phyloP scores from a whole-genome alignment of 768 basidiomycete genomes.

The Pholiota conissans region DNA sequence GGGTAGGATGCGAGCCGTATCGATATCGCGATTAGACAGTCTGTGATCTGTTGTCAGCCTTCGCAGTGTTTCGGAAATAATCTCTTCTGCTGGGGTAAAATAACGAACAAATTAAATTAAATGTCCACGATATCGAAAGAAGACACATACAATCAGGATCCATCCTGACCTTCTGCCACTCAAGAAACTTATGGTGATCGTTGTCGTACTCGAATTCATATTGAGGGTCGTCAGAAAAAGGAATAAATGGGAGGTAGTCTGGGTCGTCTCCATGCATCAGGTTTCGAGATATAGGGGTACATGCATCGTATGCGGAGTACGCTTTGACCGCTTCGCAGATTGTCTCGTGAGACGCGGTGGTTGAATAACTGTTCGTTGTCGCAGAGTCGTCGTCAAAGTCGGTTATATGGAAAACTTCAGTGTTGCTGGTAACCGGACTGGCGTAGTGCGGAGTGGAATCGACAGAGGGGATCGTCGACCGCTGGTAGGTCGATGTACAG shows the following conservation, averaged over 20 bases:
- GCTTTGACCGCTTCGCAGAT: background rate
- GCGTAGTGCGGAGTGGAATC: background rate
- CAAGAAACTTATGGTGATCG: slow-evolving; percentile 40
- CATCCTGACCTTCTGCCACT: slow-evolving; percentile 44
- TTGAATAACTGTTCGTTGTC: background rate
- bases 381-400: background rate
- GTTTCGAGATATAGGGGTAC: slow-evolving; percentile 48
- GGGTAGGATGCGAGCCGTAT: slow-evolving; percentile 48
- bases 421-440: background rate
- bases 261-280: slow-evolving; percentile 60
- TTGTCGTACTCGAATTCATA: slow-evolving; percentile 46
- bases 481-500: background rate
- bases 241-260: slow-evolving; percentile 56
- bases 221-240: slow-evolving; percentile 57
- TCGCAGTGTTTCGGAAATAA: slow-evolving; percentile 48
- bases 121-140: background rate
- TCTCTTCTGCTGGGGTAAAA: slow-evolving; percentile 41
- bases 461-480: background rate
- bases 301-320: slow-evolving; percentile 53
- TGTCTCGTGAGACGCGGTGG: background rate
- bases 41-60: slow-evolving; percentile 38
- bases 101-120: background rate
- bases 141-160: slow-evolving; percentile 37
- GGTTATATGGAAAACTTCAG: background rate
- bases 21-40: slow-evolving; percentile 45